A percentile compares a stretch with the other conserved stretches of the same genome.
Conservation (phyloP, 164 flowering plant genomes). For the Liriodendron chinense region DNA sequence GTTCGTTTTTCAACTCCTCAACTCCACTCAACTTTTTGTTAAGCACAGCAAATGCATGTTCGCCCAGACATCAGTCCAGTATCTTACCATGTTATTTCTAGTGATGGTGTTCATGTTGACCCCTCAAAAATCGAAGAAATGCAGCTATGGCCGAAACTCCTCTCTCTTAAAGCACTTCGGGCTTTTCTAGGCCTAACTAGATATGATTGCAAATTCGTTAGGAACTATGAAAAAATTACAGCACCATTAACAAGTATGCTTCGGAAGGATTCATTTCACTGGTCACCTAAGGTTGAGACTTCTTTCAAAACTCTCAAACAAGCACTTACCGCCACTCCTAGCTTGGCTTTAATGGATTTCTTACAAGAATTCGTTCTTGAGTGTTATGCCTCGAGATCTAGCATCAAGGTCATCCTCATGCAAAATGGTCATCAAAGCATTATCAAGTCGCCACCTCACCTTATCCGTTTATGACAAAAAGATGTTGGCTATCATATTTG, state of each 20-base stretch:
- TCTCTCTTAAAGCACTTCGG: background rate
- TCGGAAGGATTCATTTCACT: background rate
- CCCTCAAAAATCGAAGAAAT: background rate
- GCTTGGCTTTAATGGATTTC: background rate
- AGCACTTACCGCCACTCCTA: background rate
- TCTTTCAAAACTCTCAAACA: background rate
- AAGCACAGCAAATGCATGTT: background rate
- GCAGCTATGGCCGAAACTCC: background rate
- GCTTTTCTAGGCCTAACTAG: background rate
- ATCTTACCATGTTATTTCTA: constrained; percentile 2
- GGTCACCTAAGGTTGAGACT: background rate
- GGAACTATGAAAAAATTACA: background rate
- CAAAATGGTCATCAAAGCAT: background rate
- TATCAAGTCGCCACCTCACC: too few species aligned
- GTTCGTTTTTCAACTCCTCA: background rate
- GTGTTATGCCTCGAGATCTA: background rate
- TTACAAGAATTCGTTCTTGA: background rate
- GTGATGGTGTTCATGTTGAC: background rate
- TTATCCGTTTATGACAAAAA: background rate
- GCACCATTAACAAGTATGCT: background rate
- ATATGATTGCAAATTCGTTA: background rate
- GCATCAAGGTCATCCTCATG: background rate
- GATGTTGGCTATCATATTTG: background rate
- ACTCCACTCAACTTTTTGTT: background rate
- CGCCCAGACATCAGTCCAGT: background rate